Evolutionary conservation across 2,329 filamentous ascomycete genomes (phyloP).

Genomic region (Beauveria varroae): DNA sequence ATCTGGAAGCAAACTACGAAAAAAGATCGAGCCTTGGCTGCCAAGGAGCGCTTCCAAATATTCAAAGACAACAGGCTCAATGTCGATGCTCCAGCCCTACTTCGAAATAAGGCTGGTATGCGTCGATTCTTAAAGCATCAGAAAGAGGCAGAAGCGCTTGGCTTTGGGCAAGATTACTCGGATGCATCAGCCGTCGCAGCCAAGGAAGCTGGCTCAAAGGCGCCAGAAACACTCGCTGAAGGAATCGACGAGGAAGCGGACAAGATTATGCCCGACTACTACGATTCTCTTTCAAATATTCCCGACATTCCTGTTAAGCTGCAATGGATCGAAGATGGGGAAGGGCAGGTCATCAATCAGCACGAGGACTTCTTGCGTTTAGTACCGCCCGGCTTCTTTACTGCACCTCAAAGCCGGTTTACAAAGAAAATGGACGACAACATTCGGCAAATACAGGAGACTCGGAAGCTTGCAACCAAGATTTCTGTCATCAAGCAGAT

Average conservation of each 20-base stretch:
- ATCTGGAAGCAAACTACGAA: slow-evolving; percentile 99
- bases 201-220: slow-evolving; percentile 39
- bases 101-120: slow-evolving; percentile 84
- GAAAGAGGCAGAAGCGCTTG: slow-evolving; percentile 54
- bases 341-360: slow-evolving; percentile 83
- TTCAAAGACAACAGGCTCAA: slow-evolving; percentile 84
- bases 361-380: slow-evolving; percentile 77
- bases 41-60: slow-evolving; percentile 77
- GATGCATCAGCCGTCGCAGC: slow-evolving; percentile 31
- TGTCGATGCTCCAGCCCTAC: slow-evolving; percentile 74
- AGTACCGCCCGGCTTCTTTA: slow-evolving; percentile 67
- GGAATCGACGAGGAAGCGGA: slow-evolving; percentile 90
- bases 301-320: slow-evolving; percentile 74
- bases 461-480: slow-evolving; percentile 89
- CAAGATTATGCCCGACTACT: slow-evolving; percentile 85
- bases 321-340: slow-evolving; percentile 81
- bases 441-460: slow-evolving; percentile 93
- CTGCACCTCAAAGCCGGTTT: slow-evolving; percentile 64
- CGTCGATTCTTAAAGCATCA: slow-evolving; percentile 76
- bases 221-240: slow-evolving; percentile 76
- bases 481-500: slow-evolving; percentile 98
- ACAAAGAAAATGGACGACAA: slow-evolving; percentile 80
- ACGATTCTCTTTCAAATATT: slow-evolving; percentile 77
- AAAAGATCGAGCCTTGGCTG: slow-evolving; percentile 80
- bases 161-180: slow-evolving; percentile 32